Base-by-base conservation (phyloP, 192 early-diverging fungal species). In the Lobosporangium transversale region DNA sequence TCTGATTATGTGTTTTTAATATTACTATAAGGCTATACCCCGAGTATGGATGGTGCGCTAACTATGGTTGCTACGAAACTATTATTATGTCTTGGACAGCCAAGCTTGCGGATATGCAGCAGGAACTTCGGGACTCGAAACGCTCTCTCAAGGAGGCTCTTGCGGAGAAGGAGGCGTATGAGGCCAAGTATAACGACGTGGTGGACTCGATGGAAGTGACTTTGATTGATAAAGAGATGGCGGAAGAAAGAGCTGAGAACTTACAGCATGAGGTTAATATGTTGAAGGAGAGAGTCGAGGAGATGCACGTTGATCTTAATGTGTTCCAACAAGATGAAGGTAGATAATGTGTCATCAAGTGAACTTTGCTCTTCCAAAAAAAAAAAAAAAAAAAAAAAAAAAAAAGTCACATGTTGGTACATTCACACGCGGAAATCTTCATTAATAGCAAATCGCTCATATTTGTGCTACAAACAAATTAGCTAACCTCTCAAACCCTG, bases 221-320 rank as follows among this genome's bases (percentile, higher is more conserved):
- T 56, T 83, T 93, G 5, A 67, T 98, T 15, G 96, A 98, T 83
- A 92, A 92, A 70, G 95, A 98, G 78, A 88, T 95, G 85, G 95
- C 94, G 0, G 95, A 96, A 62, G 95, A 97, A 67, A 85, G 84
- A 40, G 88, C 89, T 23, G 95, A 97, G 42, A 81, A 86, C 18
- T 55, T 95, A 53, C 85, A 89, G 60, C 89, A 89, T 27, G 94
- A 96, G 66, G 81, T 90, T 0, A 81, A 81, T 33, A 56, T 84
- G 21, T 69, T 95, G 21, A 92, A 92, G 57, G 94, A 95, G 55
- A 91, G 92, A 58, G 79, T 94, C 8, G 93, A 91, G 44, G 95
- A 94, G 66, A 83, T 93, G 53, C 80, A 74, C 30, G 84, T 92
- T 20, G 89, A 90, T 62, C 55, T 95, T 31, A 87, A 92, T 48